Conservation (phyloP, 2,329 filamentous ascomycete genomes). For the Truncatella angustata region DNA sequence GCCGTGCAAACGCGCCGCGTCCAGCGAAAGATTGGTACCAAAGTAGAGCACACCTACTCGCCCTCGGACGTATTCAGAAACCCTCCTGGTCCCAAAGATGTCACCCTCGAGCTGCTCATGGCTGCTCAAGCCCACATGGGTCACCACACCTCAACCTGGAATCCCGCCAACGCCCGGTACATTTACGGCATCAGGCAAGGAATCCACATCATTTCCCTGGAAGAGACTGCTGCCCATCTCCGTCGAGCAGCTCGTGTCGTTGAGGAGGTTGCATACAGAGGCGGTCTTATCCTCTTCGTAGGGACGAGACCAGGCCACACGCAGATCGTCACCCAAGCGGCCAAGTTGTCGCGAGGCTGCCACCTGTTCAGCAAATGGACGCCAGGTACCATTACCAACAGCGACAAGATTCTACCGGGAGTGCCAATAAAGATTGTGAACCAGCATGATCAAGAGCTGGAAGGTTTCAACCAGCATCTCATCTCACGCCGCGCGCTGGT, state of each 20-base stretch:
- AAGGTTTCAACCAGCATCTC: slow-evolving; percentile 65
- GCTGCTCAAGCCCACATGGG: slow-evolving; percentile 86
- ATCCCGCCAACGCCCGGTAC: slow-evolving; percentile 89
- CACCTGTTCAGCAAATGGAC: slow-evolving; percentile 94
- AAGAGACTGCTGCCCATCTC: slow-evolving; percentile 83
- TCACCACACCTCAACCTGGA: slow-evolving; percentile 89
- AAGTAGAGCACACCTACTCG: slow-evolving; percentile 56
- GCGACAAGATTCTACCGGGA: slow-evolving; percentile 77
- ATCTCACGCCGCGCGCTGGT: slow-evolving; percentile 64
- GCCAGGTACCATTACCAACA: slow-evolving; percentile 88
- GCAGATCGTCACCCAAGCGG: slow-evolving; percentile 76
- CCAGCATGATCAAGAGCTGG: slow-evolving; percentile 60
- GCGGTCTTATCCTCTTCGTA: slow-evolving; percentile 85
- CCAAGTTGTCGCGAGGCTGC: slow-evolving; percentile 73
- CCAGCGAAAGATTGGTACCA: slow-evolving; percentile 48
- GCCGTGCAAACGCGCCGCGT: slow-evolving; percentile 41
- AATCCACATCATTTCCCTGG: slow-evolving; percentile 90
- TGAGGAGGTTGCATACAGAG: slow-evolving; percentile 77
- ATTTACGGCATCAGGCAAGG: slow-evolving; percentile 88
- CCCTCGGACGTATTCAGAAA: slow-evolving; percentile 65
- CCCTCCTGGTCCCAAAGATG: slow-evolving; percentile 74
- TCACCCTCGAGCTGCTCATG: slow-evolving; percentile 88
- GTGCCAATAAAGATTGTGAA: slow-evolving; percentile 75
- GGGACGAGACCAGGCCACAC: slow-evolving; percentile 83
- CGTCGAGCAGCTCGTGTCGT: slow-evolving; percentile 93